A percentile compares a stretch with the other conserved stretches of the same genome.
Evolutionary conservation across 2,329 filamentous ascomycete genomes (phyloP).

Genomic region (Cytospora mali): DNA sequence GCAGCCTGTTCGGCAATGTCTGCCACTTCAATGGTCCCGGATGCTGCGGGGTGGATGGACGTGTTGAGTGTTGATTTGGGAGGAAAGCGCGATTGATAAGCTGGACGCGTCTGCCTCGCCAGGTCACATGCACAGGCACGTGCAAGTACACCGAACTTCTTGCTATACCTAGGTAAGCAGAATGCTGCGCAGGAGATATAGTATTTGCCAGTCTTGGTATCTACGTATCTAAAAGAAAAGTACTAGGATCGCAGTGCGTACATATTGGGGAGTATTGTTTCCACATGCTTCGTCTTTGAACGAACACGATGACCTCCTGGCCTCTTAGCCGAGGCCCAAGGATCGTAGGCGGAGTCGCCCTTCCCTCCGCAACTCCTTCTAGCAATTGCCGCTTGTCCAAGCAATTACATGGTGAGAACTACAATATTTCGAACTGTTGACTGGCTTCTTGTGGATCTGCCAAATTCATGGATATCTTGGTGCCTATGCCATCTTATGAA

Average conservation of each 20-base stretch:
- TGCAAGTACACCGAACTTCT: neutral
- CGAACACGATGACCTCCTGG: too few species aligned
- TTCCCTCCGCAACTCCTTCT: neutral
- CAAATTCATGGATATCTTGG: neutral
- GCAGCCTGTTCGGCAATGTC: neutral
- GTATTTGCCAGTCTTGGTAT: too few species aligned
- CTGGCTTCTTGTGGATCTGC: neutral
- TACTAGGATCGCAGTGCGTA: too few species aligned
- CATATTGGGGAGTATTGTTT: too few species aligned
- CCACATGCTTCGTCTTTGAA: too few species aligned
- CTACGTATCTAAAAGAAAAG: too few species aligned
- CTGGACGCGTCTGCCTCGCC: constrained; percentile 29
- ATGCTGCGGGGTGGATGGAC: neutral
- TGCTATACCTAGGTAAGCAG: neutral
- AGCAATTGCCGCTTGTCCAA: neutral
- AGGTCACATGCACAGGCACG: constrained; percentile 23
- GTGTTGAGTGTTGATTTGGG: constrained; percentile 24
- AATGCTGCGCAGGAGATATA: too few species aligned
- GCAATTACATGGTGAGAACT: too few species aligned
- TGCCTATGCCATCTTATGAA: neutral
- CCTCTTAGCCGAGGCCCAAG: neutral
- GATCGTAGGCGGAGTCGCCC: neutral
- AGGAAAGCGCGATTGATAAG: constrained; percentile 22
- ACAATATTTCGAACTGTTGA: neutral
- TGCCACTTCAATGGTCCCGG: constrained; percentile 5